Conservation (phyloP, 805 yeast genomes). For the Zygotorulaspora chibaensis region DNA sequence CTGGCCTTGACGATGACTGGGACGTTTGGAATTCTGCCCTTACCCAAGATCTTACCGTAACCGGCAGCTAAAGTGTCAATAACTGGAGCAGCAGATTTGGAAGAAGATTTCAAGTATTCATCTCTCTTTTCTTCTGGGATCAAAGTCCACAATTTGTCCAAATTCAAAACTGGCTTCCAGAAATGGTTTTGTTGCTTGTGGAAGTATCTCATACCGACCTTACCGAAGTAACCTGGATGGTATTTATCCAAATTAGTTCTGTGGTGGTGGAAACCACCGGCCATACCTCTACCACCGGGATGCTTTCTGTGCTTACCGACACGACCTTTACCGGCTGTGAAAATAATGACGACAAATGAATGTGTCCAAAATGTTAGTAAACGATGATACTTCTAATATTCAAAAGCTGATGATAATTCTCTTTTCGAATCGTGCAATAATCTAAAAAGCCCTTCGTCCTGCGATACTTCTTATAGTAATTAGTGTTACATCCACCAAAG, state of each 20-base stretch:
- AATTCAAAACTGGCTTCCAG: slow-evolving; percentile 98
- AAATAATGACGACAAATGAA: slow-evolving; percentile 4
- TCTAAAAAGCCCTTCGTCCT: background rate
- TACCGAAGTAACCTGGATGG: slow-evolving; percentile 99
- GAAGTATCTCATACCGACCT: slow-evolving; percentile 99
- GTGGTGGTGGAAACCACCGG: slow-evolving; percentile 99
- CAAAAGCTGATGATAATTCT: slow-evolving; percentile 2
- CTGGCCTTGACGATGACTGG: slow-evolving; percentile 99
- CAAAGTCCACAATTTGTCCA: slow-evolving; percentile 98
- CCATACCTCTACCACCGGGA: slow-evolving; percentile 99
- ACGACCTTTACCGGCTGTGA: slow-evolving; percentile 99
- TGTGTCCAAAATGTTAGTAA: slow-evolving; percentile 14
- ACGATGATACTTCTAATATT: background rate
- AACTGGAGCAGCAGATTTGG: slow-evolving; percentile 93
- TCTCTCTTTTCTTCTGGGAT: slow-evolving; percentile 93
- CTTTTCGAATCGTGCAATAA: slow-evolving; percentile 12
- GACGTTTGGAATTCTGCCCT: slow-evolving; percentile 96
- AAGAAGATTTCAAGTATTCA: slow-evolving; percentile 78
- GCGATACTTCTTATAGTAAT: too few species aligned
- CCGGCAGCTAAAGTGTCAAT: slow-evolving; percentile 99
- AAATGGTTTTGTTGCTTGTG: slow-evolving; percentile 89
- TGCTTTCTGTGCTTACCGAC: slow-evolving; percentile 99
- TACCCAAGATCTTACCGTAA: slow-evolving; percentile 99
- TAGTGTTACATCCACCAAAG: background rate
- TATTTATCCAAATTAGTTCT: slow-evolving; percentile 99